A percentile compares a stretch with the other conserved stretches of the same genome.
Evolutionary conservation across 495 filamentous ascomycete genomes (phyloP).

Genomic region (Hyaloscypha hepaticicola): DNA sequence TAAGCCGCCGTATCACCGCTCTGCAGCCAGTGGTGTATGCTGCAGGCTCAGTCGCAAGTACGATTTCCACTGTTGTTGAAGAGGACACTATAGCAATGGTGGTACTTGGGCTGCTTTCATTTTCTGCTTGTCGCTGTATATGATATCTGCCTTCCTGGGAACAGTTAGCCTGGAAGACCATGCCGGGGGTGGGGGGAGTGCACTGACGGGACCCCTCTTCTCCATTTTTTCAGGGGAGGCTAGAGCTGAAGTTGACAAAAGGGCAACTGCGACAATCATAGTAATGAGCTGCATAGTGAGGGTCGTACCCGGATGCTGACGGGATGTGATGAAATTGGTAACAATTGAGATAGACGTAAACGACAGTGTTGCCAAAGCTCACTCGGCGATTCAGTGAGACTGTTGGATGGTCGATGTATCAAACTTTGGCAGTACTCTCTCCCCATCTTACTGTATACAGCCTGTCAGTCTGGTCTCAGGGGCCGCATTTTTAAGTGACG

Average conservation of each 20-base stretch:
- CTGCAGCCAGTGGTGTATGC: neutral
- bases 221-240: conserved; percentile 2
- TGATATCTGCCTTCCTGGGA: neutral
- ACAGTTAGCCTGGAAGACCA: neutral
- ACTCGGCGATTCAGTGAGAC: neutral
- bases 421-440: neutral
- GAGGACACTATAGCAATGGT: neutral
- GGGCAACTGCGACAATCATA: conserved; percentile 23
- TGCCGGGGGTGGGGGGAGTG: neutral
- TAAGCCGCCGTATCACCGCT: neutral
- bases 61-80: neutral
- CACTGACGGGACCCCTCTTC: conserved; percentile 5
- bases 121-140: neutral
- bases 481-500: neutral
- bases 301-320: neutral
- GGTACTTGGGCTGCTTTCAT: neutral
- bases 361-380: neutral
- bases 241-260: conserved; percentile 17
- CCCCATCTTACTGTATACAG: neutral
- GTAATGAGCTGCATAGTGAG: conserved; percentile 24
- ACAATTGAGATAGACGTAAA: neutral
- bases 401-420: neutral
- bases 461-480: neutral
- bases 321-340: neutral
- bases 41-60: neutral